Conservation (phyloP, 441 rosid genomes). For the Corymbia citriodora region DNA sequence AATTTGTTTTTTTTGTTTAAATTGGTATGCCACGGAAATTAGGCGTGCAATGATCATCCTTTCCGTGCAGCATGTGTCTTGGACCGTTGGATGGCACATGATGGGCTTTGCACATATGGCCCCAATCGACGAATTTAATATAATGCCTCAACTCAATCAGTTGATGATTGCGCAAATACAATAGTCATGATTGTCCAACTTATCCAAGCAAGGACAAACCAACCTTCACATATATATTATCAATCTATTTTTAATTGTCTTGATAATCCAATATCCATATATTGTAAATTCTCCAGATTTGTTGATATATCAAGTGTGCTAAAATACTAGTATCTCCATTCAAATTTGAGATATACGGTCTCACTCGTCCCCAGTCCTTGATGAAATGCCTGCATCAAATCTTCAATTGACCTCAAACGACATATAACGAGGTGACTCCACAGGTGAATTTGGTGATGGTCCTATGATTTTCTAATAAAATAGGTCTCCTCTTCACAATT, state of each 20-base stretch:
- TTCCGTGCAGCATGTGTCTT: not conserved
- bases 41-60: not conserved
- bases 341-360: not conserved
- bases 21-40: not conserved
- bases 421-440: rapidly evolving
- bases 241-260: not conserved
- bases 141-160: not conserved
- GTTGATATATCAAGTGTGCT: not conserved
- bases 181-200: not conserved
- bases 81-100: not conserved
- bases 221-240: not conserved
- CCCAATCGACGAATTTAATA: not conserved
- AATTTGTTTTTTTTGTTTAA: too few species aligned
- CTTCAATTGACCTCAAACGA: not conserved
- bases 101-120: not conserved
- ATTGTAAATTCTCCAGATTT: rapidly evolving
- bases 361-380: rapidly evolving
- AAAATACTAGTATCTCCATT: not conserved
- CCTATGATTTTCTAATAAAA: not conserved
- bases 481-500: rapidly evolving
- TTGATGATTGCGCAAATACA: not conserved
- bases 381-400: not conserved
- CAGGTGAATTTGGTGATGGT: not conserved
- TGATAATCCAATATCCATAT: too few species aligned
- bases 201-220: not conserved